A percentile compares a stretch with the other conserved stretches of the same genome.
phyloP scores from a whole-genome alignment of 2,329 filamentous ascomycete genomes.

The Stromatinia cepivora region DNA sequence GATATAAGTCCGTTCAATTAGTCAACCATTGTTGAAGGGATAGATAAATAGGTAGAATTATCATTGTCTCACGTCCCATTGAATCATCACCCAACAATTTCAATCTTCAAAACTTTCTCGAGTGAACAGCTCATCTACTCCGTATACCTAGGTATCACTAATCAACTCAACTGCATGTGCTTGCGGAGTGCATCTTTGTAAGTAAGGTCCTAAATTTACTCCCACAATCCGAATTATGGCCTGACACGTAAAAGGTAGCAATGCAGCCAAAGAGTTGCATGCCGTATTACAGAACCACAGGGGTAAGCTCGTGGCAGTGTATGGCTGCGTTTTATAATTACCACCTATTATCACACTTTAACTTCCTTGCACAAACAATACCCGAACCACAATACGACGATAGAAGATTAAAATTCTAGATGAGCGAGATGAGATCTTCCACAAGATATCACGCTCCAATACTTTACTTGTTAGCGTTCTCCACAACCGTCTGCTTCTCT shows the following conservation, averaged over 20 bases:
- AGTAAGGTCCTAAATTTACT: background rate
- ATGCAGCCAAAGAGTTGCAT: conserved; percentile 1
- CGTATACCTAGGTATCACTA: background rate
- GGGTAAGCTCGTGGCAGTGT: conserved; percentile 15
- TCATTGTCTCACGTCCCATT: background rate
- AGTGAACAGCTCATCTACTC: conserved; percentile 16
- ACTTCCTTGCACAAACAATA: background rate
- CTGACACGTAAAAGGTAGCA: conserved; percentile 24
- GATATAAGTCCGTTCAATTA: background rate
- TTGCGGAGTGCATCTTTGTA: conserved; percentile 20
- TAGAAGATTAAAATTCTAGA: background rate
- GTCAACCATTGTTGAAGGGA: background rate
- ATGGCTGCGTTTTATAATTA: background rate
- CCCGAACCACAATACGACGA: background rate
- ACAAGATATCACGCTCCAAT: background rate
- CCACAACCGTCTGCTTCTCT: background rate
- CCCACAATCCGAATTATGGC: conserved; percentile 21
- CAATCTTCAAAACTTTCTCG: background rate
- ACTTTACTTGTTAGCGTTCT: background rate
- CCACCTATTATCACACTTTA: background rate
- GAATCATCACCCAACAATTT: background rate
- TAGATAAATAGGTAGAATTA: background rate
- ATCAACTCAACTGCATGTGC: conserved; percentile 1
- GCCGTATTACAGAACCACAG: background rate
- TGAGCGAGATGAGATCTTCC: conserved; percentile 1